A percentile compares a stretch with the other conserved stretches of the same genome.
These are phyloP conservation scores for Aspergillus sp. DNA, from an alignment of 2,329 filamentous ascomycete species.

Conservation along the genomic window DNA sequence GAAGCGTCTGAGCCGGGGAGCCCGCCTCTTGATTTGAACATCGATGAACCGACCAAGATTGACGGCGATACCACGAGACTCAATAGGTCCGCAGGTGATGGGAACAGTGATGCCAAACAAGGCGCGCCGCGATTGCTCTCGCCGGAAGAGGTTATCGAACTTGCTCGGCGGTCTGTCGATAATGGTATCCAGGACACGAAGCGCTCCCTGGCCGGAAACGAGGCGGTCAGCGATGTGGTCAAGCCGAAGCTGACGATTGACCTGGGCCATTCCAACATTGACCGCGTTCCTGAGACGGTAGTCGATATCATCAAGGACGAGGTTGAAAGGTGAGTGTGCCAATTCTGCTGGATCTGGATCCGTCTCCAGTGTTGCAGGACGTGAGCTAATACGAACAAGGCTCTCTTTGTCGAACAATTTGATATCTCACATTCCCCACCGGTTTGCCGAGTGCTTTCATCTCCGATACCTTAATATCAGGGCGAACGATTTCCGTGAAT, in stretches of 20 bases:
- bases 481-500: conserved; percentile 46
- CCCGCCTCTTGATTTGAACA: conserved; percentile 17
- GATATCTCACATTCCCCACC: conserved; percentile 40
- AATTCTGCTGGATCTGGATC: not conserved
- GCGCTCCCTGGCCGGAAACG: conserved; percentile 37
- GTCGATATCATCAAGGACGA: conserved; percentile 45
- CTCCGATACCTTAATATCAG: conserved; percentile 43
- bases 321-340: conserved; percentile 38
- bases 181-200: conserved; percentile 39
- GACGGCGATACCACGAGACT: conserved; percentile 21
- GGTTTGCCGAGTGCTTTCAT: conserved; percentile 40
- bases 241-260: conserved; percentile 44
- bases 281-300: conserved; percentile 40
- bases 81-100: conserved; percentile 17
- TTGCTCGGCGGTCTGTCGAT: conserved; percentile 37
- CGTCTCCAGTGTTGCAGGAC: not conserved
- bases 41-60: conserved; percentile 16
- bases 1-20: conserved; percentile 20
- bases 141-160: conserved; percentile 37
- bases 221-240: conserved; percentile 37
- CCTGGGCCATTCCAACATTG: conserved; percentile 41
- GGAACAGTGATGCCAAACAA: conserved; percentile 11
- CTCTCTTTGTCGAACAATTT: conserved; percentile 44
- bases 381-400: conserved; percentile 20
- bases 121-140: conserved; percentile 23